phyloP scores from a whole-genome alignment of 179 eudicot species.

The Patellifolia procumbens region DNA sequence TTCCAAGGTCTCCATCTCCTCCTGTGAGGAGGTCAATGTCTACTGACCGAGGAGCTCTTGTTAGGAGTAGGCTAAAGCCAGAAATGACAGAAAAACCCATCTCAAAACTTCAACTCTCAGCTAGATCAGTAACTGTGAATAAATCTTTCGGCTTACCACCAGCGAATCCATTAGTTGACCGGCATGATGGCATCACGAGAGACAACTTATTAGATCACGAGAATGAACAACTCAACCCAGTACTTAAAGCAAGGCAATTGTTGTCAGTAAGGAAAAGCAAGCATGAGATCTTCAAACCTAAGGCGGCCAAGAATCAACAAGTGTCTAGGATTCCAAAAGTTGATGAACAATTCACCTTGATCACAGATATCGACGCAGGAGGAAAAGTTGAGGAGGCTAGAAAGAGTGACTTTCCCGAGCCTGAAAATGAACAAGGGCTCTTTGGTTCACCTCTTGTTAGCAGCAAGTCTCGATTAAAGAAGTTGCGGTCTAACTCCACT shows the following conservation, averaged over 20 bases:
- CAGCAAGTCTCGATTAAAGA: conserved; percentile 40
- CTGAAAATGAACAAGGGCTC: conserved; percentile 59
- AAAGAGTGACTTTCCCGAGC: conserved; percentile 58
- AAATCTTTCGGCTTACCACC: conserved; percentile 38
- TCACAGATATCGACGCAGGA: conserved; percentile 38
- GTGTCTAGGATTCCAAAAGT: conserved; percentile 42
- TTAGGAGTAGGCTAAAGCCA: conserved; percentile 57
- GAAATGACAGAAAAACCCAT: conserved; percentile 53
- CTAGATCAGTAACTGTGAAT: conserved; percentile 49
- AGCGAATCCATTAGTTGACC: conserved; percentile 34
- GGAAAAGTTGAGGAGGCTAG: conserved; percentile 50
- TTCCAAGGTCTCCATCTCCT: conserved; percentile 75
- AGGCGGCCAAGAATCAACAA: conserved; percentile 48
- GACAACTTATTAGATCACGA: conserved; percentile 31
- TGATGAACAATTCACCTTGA: conserved; percentile 37
- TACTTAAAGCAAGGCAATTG: conserved; percentile 52
- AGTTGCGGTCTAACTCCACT: conserved; percentile 41
- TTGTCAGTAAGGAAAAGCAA: conserved; percentile 56
- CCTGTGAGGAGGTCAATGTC: conserved; percentile 82
- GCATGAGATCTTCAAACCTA: conserved; percentile 54
- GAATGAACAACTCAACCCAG: conserved; percentile 59
- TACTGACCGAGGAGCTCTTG: conserved; percentile 75
- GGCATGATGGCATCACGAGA: conserved; percentile 15
- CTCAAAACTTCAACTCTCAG: conserved; percentile 50
- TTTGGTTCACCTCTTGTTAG: conserved; percentile 34